Evolutionary conservation across 2,329 filamentous ascomycete species (phyloP).

Genomic region (Calonectria pauciramosa): DNA sequence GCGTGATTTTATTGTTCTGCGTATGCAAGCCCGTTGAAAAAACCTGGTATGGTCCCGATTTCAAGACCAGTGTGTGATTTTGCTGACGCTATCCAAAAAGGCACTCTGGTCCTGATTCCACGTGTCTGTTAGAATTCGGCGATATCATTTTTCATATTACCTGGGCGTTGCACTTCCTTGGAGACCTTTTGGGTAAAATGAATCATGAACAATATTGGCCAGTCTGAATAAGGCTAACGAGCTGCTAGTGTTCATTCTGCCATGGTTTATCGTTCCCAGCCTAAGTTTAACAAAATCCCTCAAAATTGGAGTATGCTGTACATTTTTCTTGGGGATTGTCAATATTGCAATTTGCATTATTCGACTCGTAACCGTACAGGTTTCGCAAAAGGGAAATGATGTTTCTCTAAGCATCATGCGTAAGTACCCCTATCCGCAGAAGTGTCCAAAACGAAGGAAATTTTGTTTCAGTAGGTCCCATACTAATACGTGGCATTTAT

Average conservation of each 20-base stretch:
- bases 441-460: not conserved
- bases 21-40: not conserved
- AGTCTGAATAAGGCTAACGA: not conserved
- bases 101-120: not conserved
- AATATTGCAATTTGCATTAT: conserved; percentile 3
- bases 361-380: not conserved
- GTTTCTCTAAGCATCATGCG: conserved; percentile 4
- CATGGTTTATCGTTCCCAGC: not conserved
- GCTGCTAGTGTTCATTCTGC: not conserved
- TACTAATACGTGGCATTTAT: not conserved
- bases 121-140: not conserved
- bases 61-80: not conserved
- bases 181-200: not conserved
- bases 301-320: not conserved
- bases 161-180: not conserved
- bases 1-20: not conserved
- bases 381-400: not conserved
- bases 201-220: no score
- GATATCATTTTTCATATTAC: not conserved
- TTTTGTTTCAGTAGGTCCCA: no score
- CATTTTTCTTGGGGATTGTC: not conserved
- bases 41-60: not conserved
- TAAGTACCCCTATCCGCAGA: not conserved
- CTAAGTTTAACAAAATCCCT: not conserved
- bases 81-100: not conserved